Percentiles rank a stretch among this genome's conserved stretches.
Conservation (phyloP, 2,329 filamentous ascomycete species). For the Xylaria digitata region DNA sequence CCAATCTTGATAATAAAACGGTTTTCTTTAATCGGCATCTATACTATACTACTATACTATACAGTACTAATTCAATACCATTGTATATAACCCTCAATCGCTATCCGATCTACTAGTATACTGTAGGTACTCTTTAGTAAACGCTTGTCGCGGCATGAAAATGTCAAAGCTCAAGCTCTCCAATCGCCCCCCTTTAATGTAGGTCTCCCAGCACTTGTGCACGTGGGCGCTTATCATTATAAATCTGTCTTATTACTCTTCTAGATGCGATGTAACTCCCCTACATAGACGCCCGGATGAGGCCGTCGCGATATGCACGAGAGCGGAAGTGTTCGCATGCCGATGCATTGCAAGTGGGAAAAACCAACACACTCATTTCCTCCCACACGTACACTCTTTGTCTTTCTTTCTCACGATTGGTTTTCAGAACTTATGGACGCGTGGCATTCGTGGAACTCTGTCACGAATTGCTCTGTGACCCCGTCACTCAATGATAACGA, state of each 20-base stretch:
- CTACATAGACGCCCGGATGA: constrained; percentile 38
- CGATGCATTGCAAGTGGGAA: neutral
- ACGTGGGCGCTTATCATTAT: constrained; percentile 30
- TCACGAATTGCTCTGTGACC: neutral
- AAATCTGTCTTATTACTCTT: constrained; percentile 19
- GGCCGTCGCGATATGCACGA: constrained; percentile 30
- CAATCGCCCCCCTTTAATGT: neutral
- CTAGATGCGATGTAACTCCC: constrained; percentile 34
- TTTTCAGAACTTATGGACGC: constrained; percentile 14
- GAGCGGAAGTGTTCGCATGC: constrained; percentile 35
- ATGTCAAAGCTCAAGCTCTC: constrained; percentile 2
- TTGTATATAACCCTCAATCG: neutral
- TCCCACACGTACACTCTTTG: neutral
- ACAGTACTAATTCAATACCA: no score
- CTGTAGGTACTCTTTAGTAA: neutral
- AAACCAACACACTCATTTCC: neutral
- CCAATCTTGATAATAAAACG: neutral
- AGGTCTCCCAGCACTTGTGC: constrained; percentile 11
- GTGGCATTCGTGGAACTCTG: constrained; percentile 16
- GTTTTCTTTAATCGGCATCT: neutral
- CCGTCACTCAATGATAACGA: neutral
- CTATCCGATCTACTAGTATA: neutral
- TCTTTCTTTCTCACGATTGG: no score
- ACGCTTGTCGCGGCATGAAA: constrained; percentile 25
- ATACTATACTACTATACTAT: neutral